Base-by-base conservation (phyloP, 495 filamentous ascomycete genomes). In the Alectoria sarmentosa region DNA sequence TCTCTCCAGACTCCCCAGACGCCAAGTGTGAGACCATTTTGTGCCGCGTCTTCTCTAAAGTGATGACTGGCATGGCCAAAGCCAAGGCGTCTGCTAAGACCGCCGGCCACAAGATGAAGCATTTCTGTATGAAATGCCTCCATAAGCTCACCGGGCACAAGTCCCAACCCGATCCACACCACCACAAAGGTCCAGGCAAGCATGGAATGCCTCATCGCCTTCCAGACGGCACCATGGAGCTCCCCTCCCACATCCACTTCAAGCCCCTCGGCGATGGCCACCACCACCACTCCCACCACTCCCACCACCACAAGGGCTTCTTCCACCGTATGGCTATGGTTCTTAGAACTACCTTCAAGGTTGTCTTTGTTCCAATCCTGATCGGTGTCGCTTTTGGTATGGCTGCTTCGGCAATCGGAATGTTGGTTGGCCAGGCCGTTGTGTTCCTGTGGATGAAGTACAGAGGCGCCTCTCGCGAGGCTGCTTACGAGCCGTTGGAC, bases 341-440 rank as follows among this genome's bases (percentile, higher is more conserved):
- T 1, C 23, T 68, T 30, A 41, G 34, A 5, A 52, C 54, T 28
- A 62, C 54, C 11, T 69, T 76, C n/a, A 79, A 72, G 57, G 74
- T 78, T 34, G 72, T 80, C 46, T 78, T 83, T n/a, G 76, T 79
- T 64, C 82, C 82, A 65, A 74, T 82, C 56, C 60, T 83, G 37
- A 70, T 82, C 26, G 81, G 81, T 49, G 75, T 82, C 48, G 65
- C 79, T 36, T 80, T 80, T 54, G 81, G 81, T 49, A 68, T 83
- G 63, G 73, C 75, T 8, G 80, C 81, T 46, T 79, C 78, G 61
- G 79, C 77, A n/a, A 69, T 83, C 39, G 81, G 81, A 57, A 83
- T 82, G 80, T 67, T 82, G 42, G 74, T 82, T 23, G 81, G 80
- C 48, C 79, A 83, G 71, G 63, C 74, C 21, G 73, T 79, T 38